Base-by-base conservation (phyloP, 768 basidiomycete genomes). In the Coprinopsis sp. region DNA sequence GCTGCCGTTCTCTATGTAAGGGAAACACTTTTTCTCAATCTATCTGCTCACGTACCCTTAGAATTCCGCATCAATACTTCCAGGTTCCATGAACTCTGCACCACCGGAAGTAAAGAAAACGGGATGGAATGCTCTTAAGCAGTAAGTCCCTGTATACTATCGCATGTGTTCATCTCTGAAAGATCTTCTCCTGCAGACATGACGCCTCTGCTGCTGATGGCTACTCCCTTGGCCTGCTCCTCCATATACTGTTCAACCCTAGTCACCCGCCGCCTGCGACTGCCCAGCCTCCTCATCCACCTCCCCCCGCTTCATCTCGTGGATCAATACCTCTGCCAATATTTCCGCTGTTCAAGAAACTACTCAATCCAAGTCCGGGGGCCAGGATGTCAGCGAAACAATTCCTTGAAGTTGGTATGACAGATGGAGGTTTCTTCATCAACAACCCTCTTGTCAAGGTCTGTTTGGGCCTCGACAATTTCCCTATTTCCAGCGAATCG, bases 211-310 rank as follows among this genome's bases (percentile, higher is more conserved):
- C 79, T 10, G 76, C 84, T 48, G 96, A 99, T 64, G 79, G 87
- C 10, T 98, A 97, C 63, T 81, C 87, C 1, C 76, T 98, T 7
- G 93, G 92, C 14, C 70, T 98, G 7, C 76, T 98, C 41, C 72
- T 95, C 21, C 87, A 92, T 64, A 68, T 79, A 10, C 73, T 92
- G 13, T 98, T 97, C 73, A 98, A 97, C 63, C 89, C 91, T 1
- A 68, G 75, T 1, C 76, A 80, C n/a, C 84, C 86, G 8, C 72
- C 77, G 4, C 86, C 86, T 6, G 71, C 82, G 1, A 86, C 82
- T 2, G 69, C 70, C 22, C 77, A 79, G 36, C 84, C 81, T 1
- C 92, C 84, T 6, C 89, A 85, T 62, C 80, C 77, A n/a, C 82
- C 86, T 0, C 91, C 87, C 10, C 68, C 78, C n/a, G 71, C 81